Evolutionary conservation across 2,329 filamentous ascomycete species (phyloP).

Genomic region (Periglandula ipomoeae): DNA sequence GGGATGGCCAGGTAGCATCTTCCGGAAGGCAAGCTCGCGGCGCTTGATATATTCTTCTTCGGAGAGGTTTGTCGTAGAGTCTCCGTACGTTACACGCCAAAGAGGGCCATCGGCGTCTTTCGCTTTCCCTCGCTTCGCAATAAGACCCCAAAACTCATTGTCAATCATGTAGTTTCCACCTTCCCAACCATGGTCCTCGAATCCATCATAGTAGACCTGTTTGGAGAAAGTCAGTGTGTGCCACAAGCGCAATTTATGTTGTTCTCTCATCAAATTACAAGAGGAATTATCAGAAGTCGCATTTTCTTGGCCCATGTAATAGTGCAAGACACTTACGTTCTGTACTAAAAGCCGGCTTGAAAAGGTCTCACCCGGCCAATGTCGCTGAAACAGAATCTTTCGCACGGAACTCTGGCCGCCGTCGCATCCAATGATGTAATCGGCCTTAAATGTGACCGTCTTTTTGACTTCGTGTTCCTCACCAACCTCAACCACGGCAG

Average conservation of each 20-base stretch:
- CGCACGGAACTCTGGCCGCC: constrained; percentile 33
- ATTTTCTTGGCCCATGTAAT: background rate
- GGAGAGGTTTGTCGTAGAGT: constrained; percentile 35
- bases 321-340: constrained; percentile 28
- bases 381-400: constrained; percentile 27
- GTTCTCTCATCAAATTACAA: too few relatives aligned
- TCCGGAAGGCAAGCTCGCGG: constrained; percentile 22
- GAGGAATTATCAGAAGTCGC: too few relatives aligned
- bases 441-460: constrained; percentile 17
- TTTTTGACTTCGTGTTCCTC: constrained; percentile 13
- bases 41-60: constrained; percentile 18
- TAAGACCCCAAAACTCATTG: constrained; percentile 43
- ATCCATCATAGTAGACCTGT: constrained; percentile 33
- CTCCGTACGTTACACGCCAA: constrained; percentile 44
- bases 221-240: too few relatives aligned
- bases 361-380: constrained; percentile 39
- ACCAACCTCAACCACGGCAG: constrained; percentile 20
- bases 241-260: too few relatives aligned
- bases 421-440: constrained; percentile 38
- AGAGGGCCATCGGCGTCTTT: constrained; percentile 23
- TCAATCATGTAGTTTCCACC: constrained; percentile 43
- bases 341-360: constrained; percentile 41
- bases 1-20: constrained; percentile 40
- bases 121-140: constrained; percentile 37
- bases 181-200: constrained; percentile 31